phyloP scores from a whole-genome alignment of 2,329 filamentous ascomycete genomes.

The Fusarium coicis region DNA sequence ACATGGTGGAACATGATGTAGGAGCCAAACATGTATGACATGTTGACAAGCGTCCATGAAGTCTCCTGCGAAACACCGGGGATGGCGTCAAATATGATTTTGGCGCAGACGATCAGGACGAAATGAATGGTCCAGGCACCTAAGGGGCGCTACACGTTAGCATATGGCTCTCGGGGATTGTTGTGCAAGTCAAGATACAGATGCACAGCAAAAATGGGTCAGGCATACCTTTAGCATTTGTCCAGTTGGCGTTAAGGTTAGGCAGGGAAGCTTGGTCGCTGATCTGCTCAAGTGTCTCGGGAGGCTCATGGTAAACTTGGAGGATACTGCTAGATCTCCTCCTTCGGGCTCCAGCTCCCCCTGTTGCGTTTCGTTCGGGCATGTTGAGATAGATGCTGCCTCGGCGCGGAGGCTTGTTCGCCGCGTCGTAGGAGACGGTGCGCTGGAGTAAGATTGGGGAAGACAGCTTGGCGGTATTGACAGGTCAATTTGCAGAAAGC shows the following conservation, averaged over 20 bases:
- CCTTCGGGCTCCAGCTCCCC: conserved; percentile 72
- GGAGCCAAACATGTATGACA: conserved; percentile 98
- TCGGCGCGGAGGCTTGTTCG: conserved; percentile 74
- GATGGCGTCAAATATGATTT: conserved; percentile 97
- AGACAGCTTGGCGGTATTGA: conserved; percentile 95
- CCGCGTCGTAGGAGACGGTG: conserved; percentile 91
- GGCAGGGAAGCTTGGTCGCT: conserved; percentile 95
- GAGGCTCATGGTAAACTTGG: conserved; percentile 93
- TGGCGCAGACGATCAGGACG: conserved; percentile 88
- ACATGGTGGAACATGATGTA: conserved; percentile 99
- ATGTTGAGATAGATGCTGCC: conserved; percentile 69
- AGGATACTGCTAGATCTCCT: conserved; percentile 95
- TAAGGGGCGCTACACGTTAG: conserved; percentile 52
- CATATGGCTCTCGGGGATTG: conserved; percentile 6
- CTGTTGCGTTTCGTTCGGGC: conserved; percentile 61
- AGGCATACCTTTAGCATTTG: conserved; percentile 91
- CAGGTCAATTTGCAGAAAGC: conserved; percentile 37
- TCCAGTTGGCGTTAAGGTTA: conserved; percentile 98
- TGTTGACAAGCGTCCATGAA: conserved; percentile 98
- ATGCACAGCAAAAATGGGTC: conserved; percentile 11
- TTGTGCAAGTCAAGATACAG: not conserved
- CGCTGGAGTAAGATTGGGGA: conserved; percentile 86
- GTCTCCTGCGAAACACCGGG: conserved; percentile 97
- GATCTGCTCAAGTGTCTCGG: conserved; percentile 96
- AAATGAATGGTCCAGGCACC: conserved; percentile 98